These are phyloP conservation scores for Mycena rosella DNA, from an alignment of 768 basidiomycete genomes.

Conservation along the genomic window DNA sequence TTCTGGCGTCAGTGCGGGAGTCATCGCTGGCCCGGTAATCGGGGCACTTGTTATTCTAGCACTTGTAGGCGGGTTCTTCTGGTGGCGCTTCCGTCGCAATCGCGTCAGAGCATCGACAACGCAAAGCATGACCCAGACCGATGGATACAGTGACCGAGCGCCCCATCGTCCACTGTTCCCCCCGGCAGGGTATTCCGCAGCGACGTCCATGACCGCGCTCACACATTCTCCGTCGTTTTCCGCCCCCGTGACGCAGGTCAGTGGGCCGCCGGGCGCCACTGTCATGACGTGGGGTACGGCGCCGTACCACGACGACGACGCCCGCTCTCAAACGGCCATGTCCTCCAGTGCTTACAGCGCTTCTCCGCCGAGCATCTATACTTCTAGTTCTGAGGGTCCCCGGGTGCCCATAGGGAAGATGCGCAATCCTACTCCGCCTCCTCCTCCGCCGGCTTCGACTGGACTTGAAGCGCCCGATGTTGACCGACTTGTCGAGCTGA, in stretches of 20 bases:
- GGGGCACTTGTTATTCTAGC: slow-evolving; percentile 7
- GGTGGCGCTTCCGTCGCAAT: slow-evolving; percentile 20
- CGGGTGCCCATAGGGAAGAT: background rate
- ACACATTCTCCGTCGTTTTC: slow-evolving; percentile 1
- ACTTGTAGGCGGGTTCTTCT: background rate
- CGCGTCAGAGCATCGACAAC: background rate
- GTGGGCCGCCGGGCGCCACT: background rate
- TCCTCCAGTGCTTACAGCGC: background rate
- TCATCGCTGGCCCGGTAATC: slow-evolving; percentile 26
- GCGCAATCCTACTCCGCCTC: background rate
- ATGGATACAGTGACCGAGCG: background rate
- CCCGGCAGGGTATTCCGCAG: background rate
- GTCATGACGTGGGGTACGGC: slow-evolving; percentile 12
- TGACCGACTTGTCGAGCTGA: slow-evolving; percentile 28
- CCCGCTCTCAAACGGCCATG: background rate
- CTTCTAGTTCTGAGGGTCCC: background rate
- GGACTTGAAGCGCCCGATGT: slow-evolving; percentile 6
- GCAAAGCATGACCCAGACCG: background rate
- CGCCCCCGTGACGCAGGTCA: background rate
- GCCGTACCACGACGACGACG: background rate
- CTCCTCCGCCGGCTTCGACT: background rate
- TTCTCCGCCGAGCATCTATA: background rate
- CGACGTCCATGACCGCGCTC: background rate
- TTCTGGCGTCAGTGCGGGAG: slow-evolving; percentile 21
- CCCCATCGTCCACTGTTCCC: background rate